phyloP scores from a whole-genome alignment of 176 grass and related monocot species.

The Musa schizocarpa region DNA sequence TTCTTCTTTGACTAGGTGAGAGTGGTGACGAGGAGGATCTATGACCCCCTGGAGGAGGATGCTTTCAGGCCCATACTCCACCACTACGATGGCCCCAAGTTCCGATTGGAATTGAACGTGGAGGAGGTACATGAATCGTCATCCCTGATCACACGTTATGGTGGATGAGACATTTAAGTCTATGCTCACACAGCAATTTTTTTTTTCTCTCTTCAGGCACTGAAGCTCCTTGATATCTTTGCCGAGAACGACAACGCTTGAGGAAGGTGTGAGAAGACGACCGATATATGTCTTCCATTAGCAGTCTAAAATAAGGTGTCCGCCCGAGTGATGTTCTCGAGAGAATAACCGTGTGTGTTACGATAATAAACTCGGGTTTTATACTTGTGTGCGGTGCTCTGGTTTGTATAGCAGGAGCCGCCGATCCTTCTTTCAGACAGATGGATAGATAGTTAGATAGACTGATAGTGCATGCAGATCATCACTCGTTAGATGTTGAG shows the following conservation, averaged over 20 bases:
- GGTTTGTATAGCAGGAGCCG: neutral
- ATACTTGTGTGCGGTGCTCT: neutral
- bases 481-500: no score
- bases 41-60: conserved; percentile 81
- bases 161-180: neutral
- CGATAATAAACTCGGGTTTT: neutral
- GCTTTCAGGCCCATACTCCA: conserved; percentile 95
- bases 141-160: neutral
- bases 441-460: no score
- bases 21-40: conserved; percentile 62
- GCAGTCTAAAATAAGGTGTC: neutral
- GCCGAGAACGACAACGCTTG: conserved; percentile 59
- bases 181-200: neutral
- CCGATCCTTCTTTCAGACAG: neutral
- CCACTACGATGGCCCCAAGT: conserved; percentile 97
- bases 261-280: neutral
- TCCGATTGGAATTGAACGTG: conserved; percentile 85
- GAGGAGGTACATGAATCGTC: conserved; percentile 41
- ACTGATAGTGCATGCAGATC: no score
- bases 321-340: neutral
- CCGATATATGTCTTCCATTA: no score
- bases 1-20: conserved; percentile 42
- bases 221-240: conserved; percentile 81
- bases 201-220: conserved; percentile 37
- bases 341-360: neutral